A percentile compares a stretch with the other conserved stretches of the same genome.
Conservation (phyloP, 805 yeast species). For the Groenewaldozyma salmanticensis region DNA sequence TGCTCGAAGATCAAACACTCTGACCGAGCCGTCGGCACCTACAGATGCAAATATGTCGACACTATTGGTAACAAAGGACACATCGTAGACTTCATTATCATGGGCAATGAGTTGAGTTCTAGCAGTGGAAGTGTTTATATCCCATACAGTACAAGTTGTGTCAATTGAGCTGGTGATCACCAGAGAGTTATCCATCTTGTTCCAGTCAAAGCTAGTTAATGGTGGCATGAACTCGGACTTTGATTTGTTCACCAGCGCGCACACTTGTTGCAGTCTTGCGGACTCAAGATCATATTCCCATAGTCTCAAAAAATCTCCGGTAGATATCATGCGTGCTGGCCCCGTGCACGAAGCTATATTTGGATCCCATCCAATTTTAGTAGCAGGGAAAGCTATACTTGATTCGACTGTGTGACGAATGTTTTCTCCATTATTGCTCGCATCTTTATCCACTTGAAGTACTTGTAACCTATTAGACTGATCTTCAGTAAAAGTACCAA, state of each 20-base stretch:
- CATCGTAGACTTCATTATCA: constrained; percentile 91
- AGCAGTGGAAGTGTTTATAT: constrained; percentile 56
- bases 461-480: constrained; percentile 46
- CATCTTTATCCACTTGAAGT: background rate
- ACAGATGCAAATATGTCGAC: constrained; percentile 80
- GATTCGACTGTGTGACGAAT: constrained; percentile 43
- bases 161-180: constrained; percentile 84
- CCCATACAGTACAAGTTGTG: constrained; percentile 98
- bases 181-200: constrained; percentile 52
- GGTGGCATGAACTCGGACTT: constrained; percentile 59
- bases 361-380: constrained; percentile 68
- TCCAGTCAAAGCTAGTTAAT: constrained; percentile 92
- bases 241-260: constrained; percentile 33
- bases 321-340: constrained; percentile 44
- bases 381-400: constrained; percentile 55
- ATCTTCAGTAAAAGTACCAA: constrained; percentile 78
- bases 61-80: constrained; percentile 65
- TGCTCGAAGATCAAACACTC: constrained; percentile 83
- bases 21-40: constrained; percentile 89
- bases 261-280: constrained; percentile 30
- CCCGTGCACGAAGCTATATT: constrained; percentile 16
- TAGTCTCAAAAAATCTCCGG: constrained; percentile 62
- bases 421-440: constrained; percentile 20
- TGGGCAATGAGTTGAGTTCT: constrained; percentile 94
- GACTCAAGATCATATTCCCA: constrained; percentile 40